A percentile compares a stretch with the other conserved stretches of the same genome.
Evolutionary conservation across 352 stramenopile species (phyloP).

Genomic region (Globisporangium radiosum): DNA sequence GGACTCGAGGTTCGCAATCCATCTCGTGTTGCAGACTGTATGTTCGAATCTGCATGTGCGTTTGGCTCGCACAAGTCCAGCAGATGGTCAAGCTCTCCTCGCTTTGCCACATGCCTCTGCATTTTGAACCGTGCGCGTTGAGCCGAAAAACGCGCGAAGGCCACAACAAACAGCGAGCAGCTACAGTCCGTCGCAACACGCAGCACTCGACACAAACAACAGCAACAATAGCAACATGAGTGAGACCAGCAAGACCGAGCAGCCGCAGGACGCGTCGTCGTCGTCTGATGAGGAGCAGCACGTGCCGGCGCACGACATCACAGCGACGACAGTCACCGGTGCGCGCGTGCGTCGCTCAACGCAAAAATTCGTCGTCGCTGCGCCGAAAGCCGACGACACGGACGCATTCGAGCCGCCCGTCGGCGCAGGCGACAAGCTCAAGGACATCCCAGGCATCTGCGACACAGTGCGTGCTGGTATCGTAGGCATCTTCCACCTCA

Average conservation of each 20-base stretch:
- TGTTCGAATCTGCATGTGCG: no score
- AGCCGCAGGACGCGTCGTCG: not conserved
- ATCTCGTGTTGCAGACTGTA: no score
- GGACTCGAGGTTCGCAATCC: no score
- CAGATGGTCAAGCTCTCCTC: no score
- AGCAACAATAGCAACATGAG: not conserved
- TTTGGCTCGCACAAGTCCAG: no score
- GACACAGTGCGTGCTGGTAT: slow-evolving; percentile 30
- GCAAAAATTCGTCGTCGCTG: slow-evolving; percentile 59
- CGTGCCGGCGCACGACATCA: slow-evolving; percentile 9
- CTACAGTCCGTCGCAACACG: no score
- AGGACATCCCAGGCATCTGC: slow-evolving; percentile 50
- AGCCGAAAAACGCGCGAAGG: no score
- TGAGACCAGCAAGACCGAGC: not conserved
- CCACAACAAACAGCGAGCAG: no score
- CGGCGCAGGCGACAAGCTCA: slow-evolving; percentile 46
- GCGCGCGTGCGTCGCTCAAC: slow-evolving; percentile 53
- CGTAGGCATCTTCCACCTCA: not conserved
- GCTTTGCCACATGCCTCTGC: no score
- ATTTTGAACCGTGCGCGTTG: no score
- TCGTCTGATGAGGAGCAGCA: slow-evolving; percentile 6
- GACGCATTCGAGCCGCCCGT: slow-evolving; percentile 57
- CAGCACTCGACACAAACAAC: no score
- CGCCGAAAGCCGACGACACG: slow-evolving; percentile 38
- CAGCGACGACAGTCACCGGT: slow-evolving; percentile 23